Base-by-base conservation (phyloP, 768 basidiomycete genomes). In the Vishniacozyma victoriae region DNA sequence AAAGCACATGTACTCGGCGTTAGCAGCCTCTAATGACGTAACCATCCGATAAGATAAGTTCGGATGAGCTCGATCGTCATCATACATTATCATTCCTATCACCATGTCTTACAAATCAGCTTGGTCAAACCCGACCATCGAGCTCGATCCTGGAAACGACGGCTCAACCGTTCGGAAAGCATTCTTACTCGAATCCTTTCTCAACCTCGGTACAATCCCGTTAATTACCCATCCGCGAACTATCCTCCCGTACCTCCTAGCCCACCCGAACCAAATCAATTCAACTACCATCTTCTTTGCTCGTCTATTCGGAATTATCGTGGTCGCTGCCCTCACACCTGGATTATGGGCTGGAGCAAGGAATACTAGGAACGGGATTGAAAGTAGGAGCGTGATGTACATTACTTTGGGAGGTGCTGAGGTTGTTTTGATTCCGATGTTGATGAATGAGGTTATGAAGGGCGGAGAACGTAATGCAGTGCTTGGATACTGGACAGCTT, bases 151-250 rank as follows among this genome's bases (percentile, higher is more conserved):
- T n/a, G n/a, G n/a, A n/a, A n/a, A n/a, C n/a, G n/a, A n/a, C 19
- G 66, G 62, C 35, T 20, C 42, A 12, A 46, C 46, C 5, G 36
- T 68, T 24, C 55, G 47, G 20, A 46, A 53, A 27, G 62, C 62
- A 0, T 68, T 68, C 50, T 47, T 64, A 25, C 40, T 59, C 50
- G 58, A 62, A 36, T 47, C 58, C 5, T n/a, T 62, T 20, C 36
- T 55, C 41, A 64, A 64, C 42, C 27, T 64, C 24, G 14, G 41
- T 16, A 54, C 57, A 2, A 19, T 67, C 43, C 65, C 62, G 15
- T 49, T 67, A 11, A 43, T 67, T 41, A 64, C 62, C 31, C 42
- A 64, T 26, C 41, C 62, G 1, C 36, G 36, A 3, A 24, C 42
- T 25, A 50, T 52, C 19, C 62, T 59, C 9, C 55, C 59, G 26